phyloP scores from a whole-genome alignment of 345 rosid genomes.

The Chamaenerion angustifolium region DNA sequence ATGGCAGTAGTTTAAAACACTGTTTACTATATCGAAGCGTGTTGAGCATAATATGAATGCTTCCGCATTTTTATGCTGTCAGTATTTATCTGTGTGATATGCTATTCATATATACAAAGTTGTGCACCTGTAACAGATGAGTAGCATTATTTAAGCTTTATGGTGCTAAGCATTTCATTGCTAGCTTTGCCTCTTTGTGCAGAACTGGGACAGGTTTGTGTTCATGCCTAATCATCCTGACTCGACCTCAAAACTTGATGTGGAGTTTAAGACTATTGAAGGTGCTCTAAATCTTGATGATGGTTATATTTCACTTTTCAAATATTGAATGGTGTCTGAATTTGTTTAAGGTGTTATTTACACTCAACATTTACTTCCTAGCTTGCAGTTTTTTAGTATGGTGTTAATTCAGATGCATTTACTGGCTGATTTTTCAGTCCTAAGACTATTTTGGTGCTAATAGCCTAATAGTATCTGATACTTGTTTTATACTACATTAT shows the following conservation, averaged over 20 bases:
- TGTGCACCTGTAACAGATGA: too few species aligned
- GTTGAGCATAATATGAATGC: too few species aligned
- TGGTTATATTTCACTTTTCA: too few species aligned
- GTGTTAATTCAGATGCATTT: neutral
- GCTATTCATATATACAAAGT: too few species aligned
- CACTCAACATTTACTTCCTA: too few species aligned
- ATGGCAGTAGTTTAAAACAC: neutral
- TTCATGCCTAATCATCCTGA: slow-evolving; percentile 55
- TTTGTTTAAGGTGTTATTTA: slow-evolving; percentile 1
- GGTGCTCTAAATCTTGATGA: slow-evolving; percentile 18
- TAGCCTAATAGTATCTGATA: neutral
- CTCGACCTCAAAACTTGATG: slow-evolving; percentile 54
- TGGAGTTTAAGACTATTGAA: slow-evolving; percentile 50
- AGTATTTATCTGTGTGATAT: too few species aligned
- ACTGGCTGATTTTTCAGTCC: neutral
- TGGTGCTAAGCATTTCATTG: neutral
- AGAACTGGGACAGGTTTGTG: slow-evolving; percentile 51
- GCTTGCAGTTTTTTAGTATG: too few species aligned
- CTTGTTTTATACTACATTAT: neutral
- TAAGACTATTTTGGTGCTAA: neutral
- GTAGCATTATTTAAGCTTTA: too few species aligned
- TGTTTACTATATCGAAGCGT: neutral
- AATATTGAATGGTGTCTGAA: neutral
- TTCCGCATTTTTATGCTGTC: too few species aligned
- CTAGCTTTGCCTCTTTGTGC: slow-evolving; percentile 1